phyloP scores from a whole-genome alignment of 2,329 filamentous ascomycete species.

The Cercospora nicotianae region DNA sequence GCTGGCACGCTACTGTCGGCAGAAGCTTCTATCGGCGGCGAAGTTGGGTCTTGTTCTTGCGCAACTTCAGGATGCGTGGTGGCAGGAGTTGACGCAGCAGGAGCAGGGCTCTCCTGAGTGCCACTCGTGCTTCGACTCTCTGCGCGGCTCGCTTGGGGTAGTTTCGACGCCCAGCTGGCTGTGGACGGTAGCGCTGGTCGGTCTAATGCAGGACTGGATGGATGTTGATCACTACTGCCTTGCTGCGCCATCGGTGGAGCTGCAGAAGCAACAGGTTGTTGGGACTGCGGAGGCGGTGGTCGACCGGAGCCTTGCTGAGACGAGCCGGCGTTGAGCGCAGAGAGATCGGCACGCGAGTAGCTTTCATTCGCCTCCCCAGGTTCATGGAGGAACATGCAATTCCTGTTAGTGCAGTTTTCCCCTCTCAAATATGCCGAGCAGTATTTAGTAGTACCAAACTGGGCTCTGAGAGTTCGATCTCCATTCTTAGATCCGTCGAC shows the following conservation, averaged over 20 bases:
- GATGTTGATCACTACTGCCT: conserved; percentile 32
- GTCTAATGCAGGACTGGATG: conserved; percentile 52
- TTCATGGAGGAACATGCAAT: conserved; percentile 98
- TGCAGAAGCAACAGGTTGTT: conserved; percentile 53
- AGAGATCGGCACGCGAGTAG: conserved; percentile 90
- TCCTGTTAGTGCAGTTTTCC: conserved; percentile 90
- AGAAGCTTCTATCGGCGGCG: conserved; percentile 16
- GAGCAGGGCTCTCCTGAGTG: conserved; percentile 76
- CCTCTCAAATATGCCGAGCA: conserved; percentile 95
- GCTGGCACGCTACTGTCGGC: conserved; percentile 13
- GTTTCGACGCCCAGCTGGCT: conserved; percentile 84
- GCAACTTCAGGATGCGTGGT: conserved; percentile 16
- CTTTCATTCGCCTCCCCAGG: conserved; percentile 97
- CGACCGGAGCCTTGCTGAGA: conserved; percentile 69
- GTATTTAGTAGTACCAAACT: conserved; percentile 93
- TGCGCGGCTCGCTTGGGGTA: conserved; percentile 64
- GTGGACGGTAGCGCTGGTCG: conserved; percentile 88
- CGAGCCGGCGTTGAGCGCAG: conserved; percentile 87
- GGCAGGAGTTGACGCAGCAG: conserved; percentile 33
- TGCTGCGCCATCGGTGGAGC: conserved; percentile 68
- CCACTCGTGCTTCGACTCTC: conserved; percentile 80
- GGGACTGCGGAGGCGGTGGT: conserved; percentile 49
- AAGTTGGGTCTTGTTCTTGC: conserved; percentile 19
- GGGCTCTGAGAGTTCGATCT: conserved; percentile 74
- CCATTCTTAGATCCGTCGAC: conserved; percentile 92